Conservation (phyloP, 129 eudicot genomes). For the Artemisia annua region DNA sequence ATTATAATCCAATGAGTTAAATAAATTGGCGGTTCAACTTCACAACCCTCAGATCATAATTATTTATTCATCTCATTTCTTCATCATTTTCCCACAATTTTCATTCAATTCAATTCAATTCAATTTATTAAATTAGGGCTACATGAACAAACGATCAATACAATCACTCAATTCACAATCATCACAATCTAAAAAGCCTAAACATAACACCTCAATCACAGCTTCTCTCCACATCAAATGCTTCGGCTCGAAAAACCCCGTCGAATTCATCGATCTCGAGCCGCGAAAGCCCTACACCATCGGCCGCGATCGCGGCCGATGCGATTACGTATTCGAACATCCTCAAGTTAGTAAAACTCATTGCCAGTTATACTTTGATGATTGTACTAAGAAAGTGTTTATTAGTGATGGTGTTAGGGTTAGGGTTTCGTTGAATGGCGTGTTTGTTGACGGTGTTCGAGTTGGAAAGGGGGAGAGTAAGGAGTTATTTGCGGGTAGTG, state of each 20-base stretch:
- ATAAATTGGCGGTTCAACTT: no score
- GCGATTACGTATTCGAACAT: conserved; percentile 50
- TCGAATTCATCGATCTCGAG: conserved; percentile 37
- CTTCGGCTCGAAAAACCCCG: conserved; percentile 27
- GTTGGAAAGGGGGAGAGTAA: conserved; percentile 45
- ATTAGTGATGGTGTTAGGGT: conserved; percentile 52
- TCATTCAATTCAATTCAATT: no score
- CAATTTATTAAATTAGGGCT: no score
- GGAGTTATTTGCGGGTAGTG: conserved; percentile 61
- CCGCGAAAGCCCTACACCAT: conserved; percentile 53
- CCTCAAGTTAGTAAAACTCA: conserved; percentile 70
- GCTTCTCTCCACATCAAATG: no score
- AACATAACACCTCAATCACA: no score
- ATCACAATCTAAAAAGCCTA: no score
- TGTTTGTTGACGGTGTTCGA: conserved; percentile 72
- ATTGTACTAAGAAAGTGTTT: conserved; percentile 39
- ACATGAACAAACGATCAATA: no score
- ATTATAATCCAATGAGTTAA: no score
- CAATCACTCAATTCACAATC: no score
- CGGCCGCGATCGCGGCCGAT: conserved; percentile 47
- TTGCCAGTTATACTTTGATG: conserved; percentile 56
- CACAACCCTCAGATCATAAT: no score
- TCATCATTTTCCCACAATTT: no score
- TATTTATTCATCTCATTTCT: no score
- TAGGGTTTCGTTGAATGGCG: conserved; percentile 78